Percentiles rank a stretch among this genome's conserved stretches.
phyloP scores from a whole-genome alignment of 768 basidiomycete species.

The Holtermanniella nyarrowii region DNA sequence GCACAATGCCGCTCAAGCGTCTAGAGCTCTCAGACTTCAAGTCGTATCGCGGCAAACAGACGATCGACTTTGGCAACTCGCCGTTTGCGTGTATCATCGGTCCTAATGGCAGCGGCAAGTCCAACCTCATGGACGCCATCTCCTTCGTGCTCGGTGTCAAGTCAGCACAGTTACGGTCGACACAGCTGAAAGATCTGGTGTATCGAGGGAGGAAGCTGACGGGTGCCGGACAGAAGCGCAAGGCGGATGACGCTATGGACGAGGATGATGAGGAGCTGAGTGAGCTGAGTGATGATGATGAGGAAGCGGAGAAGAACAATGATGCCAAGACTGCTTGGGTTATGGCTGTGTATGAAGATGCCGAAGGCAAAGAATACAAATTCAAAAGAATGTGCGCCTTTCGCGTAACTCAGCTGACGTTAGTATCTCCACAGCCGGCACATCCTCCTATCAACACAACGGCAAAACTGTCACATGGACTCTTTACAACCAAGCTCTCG shows the following conservation, averaged over 20 bases:
- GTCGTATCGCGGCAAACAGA: constrained; percentile 61
- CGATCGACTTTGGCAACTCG: constrained; percentile 39
- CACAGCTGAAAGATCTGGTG: constrained; percentile 87
- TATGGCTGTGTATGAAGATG: constrained; percentile 75
- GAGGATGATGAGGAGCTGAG: constrained; percentile 24
- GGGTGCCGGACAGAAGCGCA: constrained; percentile 11
- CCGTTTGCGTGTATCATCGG: constrained; percentile 92
- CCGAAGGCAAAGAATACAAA: constrained; percentile 65
- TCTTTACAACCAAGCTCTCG: constrained; percentile 77
- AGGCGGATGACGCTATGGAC: constrained; percentile 23
- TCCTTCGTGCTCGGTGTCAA: constrained; percentile 97
- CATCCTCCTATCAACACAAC: constrained; percentile 86
- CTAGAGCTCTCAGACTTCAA: constrained; percentile 94
- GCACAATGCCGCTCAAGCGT: constrained; percentile 34
- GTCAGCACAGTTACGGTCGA: constrained; percentile 81
- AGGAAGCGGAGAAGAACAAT: constrained; percentile 48
- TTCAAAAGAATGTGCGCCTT: constrained; percentile 80
- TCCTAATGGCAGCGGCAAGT: constrained; percentile 97
- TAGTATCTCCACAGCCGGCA: constrained; percentile 77
- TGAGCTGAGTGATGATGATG: constrained; percentile 41
- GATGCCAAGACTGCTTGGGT: constrained; percentile 94
- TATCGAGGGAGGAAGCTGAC: constrained; percentile 64
- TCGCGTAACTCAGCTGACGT: neutral
- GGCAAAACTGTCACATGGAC: constrained; percentile 68
- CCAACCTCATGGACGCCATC: constrained; percentile 98